Conservation (phyloP, 164 flowering plant genomes). For the Taxillus chinensis region DNA sequence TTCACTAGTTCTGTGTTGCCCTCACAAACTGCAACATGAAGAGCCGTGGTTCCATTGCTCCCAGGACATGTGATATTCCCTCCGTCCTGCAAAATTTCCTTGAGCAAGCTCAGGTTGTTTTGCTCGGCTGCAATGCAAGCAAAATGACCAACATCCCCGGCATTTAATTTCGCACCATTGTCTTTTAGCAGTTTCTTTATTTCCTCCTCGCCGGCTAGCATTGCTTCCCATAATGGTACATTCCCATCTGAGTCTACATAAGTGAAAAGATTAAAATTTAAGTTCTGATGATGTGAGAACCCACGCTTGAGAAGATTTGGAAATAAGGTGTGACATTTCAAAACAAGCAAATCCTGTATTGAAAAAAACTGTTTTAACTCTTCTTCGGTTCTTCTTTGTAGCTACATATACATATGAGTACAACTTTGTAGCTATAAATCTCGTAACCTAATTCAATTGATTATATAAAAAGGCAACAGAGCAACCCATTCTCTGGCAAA, state of each 20-base stretch:
- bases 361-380: too few relatives aligned
- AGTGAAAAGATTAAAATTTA: not conserved
- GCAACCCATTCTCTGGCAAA: too few relatives aligned
- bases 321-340: too few relatives aligned
- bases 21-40: constrained; percentile 74
- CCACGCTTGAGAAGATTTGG: too few relatives aligned
- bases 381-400: too few relatives aligned
- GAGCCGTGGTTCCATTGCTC: constrained; percentile 57
- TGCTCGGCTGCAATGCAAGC: constrained; percentile 73
- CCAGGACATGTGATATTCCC: constrained; percentile 44
- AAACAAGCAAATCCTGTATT: too few relatives aligned
- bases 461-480: too few relatives aligned
- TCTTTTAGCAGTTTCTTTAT: constrained; percentile 37
- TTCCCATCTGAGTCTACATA: constrained; percentile 64
- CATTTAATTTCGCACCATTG: constrained; percentile 40
- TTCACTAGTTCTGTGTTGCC: constrained; percentile 54
- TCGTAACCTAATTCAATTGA: too few relatives aligned
- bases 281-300: too few relatives aligned
- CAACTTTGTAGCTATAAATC: too few relatives aligned
- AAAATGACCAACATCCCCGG: constrained; percentile 55
- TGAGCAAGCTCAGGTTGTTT: constrained; percentile 45
- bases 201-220: constrained; percentile 36
- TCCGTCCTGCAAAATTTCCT: constrained; percentile 34
- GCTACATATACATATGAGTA: too few relatives aligned
- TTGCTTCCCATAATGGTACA: constrained; percentile 82